These are phyloP conservation scores for Spiraea crenata DNA, from an alignment of 331 rosid genomes.

Conservation along the genomic window DNA sequence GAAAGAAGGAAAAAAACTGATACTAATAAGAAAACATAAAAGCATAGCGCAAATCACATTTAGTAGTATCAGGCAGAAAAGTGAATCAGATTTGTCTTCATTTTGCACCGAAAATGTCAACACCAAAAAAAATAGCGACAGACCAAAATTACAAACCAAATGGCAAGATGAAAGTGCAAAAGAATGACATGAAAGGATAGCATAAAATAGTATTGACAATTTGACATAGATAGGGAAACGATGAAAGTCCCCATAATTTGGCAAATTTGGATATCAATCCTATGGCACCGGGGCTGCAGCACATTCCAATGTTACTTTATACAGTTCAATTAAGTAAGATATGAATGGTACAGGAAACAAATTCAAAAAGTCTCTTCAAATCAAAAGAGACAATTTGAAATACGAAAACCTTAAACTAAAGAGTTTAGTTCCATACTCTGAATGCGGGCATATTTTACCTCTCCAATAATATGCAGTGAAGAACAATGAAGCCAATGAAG, in stretches of 20 bases:
- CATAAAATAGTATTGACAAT: not conserved
- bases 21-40: not conserved
- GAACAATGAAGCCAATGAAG: not conserved
- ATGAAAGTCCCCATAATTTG: not conserved
- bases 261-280: not conserved
- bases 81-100: not conserved
- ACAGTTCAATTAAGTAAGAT: not conserved
- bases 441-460: not conserved
- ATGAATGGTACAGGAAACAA: not conserved
- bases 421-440: not conserved
- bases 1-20: not conserved
- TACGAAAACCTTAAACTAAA: not conserved
- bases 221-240: not conserved
- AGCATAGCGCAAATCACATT: not conserved
- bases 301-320: too few species aligned
- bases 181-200: not conserved
- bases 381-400: not conserved
- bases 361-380: not conserved
- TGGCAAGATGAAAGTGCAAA: not conserved
- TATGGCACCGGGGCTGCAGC: not conserved
- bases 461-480: not conserved
- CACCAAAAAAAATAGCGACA: not conserved
- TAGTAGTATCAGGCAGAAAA: not conserved
- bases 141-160: not conserved
- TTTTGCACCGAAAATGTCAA: not conserved